phyloP scores from a whole-genome alignment of 73 alveolate species.

The Diophrys appendiculata region DNA sequence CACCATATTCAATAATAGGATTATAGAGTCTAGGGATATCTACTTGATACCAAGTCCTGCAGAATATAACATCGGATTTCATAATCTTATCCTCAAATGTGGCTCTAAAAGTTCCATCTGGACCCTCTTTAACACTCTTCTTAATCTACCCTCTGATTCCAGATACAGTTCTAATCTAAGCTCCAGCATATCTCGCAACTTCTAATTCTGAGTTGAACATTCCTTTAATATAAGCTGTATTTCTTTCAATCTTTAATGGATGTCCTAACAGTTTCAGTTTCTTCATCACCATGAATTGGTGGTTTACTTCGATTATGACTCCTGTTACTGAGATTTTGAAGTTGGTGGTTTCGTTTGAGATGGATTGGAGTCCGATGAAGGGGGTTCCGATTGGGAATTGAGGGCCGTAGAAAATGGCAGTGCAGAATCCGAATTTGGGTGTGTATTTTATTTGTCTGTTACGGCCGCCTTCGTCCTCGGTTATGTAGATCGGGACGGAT shows the following conservation, averaged over 20 bases:
- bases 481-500: conserved; percentile 89
- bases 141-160: conserved; percentile 99
- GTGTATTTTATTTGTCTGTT: conserved; percentile 93
- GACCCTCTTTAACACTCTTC: conserved; percentile 92
- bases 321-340: conserved; percentile 81
- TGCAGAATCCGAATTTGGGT: conserved; percentile 97
- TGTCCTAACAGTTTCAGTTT: conserved; percentile 97
- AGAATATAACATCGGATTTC: conserved; percentile 98
- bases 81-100: conserved; percentile 98
- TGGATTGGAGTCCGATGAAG: conserved; percentile 72
- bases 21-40: conserved; percentile 91
- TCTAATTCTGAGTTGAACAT: conserved; percentile 97
- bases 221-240: conserved; percentile 98
- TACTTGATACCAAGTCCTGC: conserved; percentile 96
- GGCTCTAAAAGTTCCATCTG: conserved; percentile 98
- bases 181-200: conserved; percentile 97
- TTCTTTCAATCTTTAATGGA: conserved; percentile 97
- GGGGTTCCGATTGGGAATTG: conserved; percentile 81
- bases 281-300: conserved; percentile 93
- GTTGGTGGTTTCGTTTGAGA: conserved; percentile 64
- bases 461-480: conserved; percentile 66
- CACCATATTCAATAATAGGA: conserved; percentile 76
- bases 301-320: conserved; percentile 81
- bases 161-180: conserved; percentile 97
- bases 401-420: conserved; percentile 95